Evolutionary conservation across 1,284 basidiomycete species (phyloP).

Genomic region (Ustilago hordei): DNA sequence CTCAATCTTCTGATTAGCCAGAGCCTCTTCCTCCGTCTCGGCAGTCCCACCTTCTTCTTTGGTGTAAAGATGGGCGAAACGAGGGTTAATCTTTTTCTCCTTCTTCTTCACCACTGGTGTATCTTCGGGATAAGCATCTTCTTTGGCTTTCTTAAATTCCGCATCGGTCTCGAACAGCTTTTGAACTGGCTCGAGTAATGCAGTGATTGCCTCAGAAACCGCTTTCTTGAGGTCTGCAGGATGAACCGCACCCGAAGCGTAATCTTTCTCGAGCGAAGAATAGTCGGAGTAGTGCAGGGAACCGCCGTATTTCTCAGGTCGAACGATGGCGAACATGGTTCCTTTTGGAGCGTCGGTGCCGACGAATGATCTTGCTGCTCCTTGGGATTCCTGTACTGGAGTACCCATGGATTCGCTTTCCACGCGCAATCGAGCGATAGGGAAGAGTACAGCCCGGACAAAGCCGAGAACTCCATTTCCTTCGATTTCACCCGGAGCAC

Average conservation of each 20-base stretch:
- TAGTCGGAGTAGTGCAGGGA: slow-evolving; percentile 80
- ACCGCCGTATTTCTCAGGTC: slow-evolving; percentile 87
- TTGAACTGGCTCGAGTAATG: slow-evolving; percentile 85
- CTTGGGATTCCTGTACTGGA: slow-evolving; percentile 22
- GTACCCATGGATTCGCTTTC: slow-evolving; percentile 52
- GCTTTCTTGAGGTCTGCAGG: slow-evolving; percentile 89
- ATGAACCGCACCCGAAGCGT: slow-evolving; percentile 81
- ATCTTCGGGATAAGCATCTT: slow-evolving; percentile 81
- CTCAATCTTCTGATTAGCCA: slow-evolving; percentile 45
- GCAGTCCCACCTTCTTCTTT: slow-evolving; percentile 59
- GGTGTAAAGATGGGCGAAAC: slow-evolving; percentile 53
- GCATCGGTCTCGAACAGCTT: slow-evolving; percentile 80
- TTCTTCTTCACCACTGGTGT: slow-evolving; percentile 57
- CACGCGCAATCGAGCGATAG: slow-evolving; percentile 74
- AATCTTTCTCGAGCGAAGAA: slow-evolving; percentile 80
- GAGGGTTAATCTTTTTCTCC: slow-evolving; percentile 62
- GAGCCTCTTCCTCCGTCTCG: slow-evolving; percentile 54
- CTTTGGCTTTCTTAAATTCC: slow-evolving; percentile 84
- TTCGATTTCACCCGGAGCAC: slow-evolving; percentile 84
- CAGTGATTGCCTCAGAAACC: slow-evolving; percentile 81
- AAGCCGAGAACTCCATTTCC: slow-evolving; percentile 94
- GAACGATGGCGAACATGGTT: slow-evolving; percentile 82
- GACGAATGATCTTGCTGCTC: slow-evolving; percentile 43
- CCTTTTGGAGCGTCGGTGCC: slow-evolving; percentile 79
- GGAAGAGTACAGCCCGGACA: slow-evolving; percentile 87